Conservation (phyloP, 768 basidiomycete species). For the Lactifluus volemus region DNA sequence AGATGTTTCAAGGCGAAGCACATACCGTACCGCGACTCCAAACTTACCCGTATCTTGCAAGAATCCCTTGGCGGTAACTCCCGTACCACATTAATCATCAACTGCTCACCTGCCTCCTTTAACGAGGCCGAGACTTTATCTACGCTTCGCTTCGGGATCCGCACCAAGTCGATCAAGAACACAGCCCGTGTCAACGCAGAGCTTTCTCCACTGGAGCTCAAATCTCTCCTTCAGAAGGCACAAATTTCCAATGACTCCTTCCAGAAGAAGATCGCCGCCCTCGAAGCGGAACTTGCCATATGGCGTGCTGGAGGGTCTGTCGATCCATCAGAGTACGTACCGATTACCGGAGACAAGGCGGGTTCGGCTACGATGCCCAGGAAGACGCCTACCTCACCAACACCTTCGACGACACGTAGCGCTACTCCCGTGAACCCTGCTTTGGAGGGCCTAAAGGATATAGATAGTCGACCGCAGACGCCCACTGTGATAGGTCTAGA, state of each 20-base stretch:
- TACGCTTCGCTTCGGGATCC: constrained; percentile 98
- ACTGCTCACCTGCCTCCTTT: constrained; percentile 96
- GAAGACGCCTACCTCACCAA: constrained; percentile 45
- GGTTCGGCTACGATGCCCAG: constrained; percentile 37
- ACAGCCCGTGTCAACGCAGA: constrained; percentile 98
- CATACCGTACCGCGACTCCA: constrained; percentile 97
- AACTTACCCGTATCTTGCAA: constrained; percentile 98
- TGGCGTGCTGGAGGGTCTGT: constrained; percentile 88
- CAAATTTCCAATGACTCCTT: constrained; percentile 77
- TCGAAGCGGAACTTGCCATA: constrained; percentile 84
- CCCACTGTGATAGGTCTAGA: constrained; percentile 84
- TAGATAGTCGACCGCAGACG: constrained; percentile 85
- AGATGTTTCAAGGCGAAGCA: constrained; percentile 75
- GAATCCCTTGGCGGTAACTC: constrained; percentile 95
- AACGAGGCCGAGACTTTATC: constrained; percentile 95
- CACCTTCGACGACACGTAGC: constrained; percentile 56
- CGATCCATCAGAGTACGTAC: constrained; percentile 74
- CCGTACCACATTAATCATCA: constrained; percentile 95
- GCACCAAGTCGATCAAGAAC: constrained; percentile 99
- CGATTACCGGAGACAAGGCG: constrained; percentile 48
- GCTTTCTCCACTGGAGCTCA: constrained; percentile 92
- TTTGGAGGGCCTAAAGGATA: constrained; percentile 63
- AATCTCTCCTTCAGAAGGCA: constrained; percentile 82
- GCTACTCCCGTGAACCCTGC: constrained; percentile 69
- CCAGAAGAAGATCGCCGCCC: constrained; percentile 76